Evolutionary conservation across 208 protist genomes (phyloP).

Genomic region (Phytomonas francai): DNA sequence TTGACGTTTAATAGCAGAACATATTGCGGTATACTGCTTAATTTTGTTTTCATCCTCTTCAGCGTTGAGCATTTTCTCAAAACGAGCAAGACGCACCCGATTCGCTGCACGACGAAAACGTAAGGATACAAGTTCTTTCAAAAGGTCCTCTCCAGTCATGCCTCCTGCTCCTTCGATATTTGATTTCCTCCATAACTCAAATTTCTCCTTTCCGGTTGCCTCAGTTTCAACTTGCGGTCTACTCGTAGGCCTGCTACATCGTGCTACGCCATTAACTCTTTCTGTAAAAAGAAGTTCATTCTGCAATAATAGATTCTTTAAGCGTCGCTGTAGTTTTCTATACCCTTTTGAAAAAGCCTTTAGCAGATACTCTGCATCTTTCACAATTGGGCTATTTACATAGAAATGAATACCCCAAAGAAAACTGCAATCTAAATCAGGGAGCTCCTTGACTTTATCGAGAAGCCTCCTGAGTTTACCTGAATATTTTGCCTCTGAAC

Average conservation of each 20-base stretch:
- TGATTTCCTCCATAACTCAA: constrained; percentile 9
- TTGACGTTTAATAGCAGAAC: background rate
- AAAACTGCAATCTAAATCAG: background rate
- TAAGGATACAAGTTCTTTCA: constrained; percentile 19
- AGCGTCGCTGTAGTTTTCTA: background rate
- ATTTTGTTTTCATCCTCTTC: background rate
- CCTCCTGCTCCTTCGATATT: constrained; percentile 10
- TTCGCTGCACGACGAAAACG: constrained; percentile 27
- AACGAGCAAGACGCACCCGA: constrained; percentile 13
- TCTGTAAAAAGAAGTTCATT: background rate
- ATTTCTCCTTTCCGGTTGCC: background rate
- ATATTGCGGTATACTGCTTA: background rate
- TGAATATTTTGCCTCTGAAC: background rate
- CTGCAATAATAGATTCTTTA: background rate
- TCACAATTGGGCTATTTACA: background rate
- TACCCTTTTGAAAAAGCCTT: background rate
- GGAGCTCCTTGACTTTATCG: background rate
- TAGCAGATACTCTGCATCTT: background rate
- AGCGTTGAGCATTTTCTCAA: constrained; percentile 2
- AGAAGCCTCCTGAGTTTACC: background rate
- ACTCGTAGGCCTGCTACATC: background rate
- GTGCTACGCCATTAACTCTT: background rate
- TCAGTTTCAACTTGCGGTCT: background rate
- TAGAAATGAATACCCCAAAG: background rate
- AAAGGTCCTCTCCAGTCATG: constrained; percentile 13